phyloP scores from a whole-genome alignment of 495 filamentous ascomycete species.

The Recurvomyces mirabilis region DNA sequence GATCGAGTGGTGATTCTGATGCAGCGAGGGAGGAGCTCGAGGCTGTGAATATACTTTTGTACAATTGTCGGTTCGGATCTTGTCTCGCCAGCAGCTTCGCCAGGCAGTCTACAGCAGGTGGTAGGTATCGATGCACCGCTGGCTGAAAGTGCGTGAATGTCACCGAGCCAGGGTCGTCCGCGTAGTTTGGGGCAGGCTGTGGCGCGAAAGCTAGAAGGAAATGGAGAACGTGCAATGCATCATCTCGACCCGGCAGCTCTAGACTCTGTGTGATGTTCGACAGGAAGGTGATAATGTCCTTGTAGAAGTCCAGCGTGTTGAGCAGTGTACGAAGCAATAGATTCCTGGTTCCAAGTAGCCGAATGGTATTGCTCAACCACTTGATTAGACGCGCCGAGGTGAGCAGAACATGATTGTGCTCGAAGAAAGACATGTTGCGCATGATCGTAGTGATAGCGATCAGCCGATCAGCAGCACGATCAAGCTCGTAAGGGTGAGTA shows the following conservation, averaged over 20 bases:
- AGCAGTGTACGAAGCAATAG: constrained; percentile 66
- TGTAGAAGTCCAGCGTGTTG: constrained; percentile 92
- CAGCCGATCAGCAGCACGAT: constrained; percentile 74
- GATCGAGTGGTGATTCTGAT: constrained; percentile 48
- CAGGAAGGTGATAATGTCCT: constrained; percentile 78
- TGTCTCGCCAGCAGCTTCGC: constrained; percentile 89
- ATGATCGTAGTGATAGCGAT: constrained; percentile 87
- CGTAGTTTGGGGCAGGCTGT: constrained; percentile 44
- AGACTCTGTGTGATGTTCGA: constrained; percentile 76
- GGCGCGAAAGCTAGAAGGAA: constrained; percentile 88
- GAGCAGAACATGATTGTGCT: constrained; percentile 59
- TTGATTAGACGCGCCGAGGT: constrained; percentile 65
- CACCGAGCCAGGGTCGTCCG: constrained; percentile 10
- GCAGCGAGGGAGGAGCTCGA: constrained; percentile 38
- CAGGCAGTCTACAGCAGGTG: constrained; percentile 75
- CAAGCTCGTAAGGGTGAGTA: constrained; percentile 66
- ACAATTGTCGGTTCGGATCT: constrained; percentile 80
- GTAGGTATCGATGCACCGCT: constrained; percentile 72
- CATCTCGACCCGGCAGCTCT: constrained; percentile 74
- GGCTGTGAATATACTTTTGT: constrained; percentile 64
- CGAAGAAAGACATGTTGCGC: constrained; percentile 81
- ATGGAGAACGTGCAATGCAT: constrained; percentile 74
- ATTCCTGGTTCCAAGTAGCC: constrained; percentile 80
- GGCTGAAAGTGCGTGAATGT: constrained; percentile 72
- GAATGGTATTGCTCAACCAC: constrained; percentile 68